These are phyloP conservation scores for Colletotrichum navitas DNA, from an alignment of 2,329 filamentous ascomycete genomes.

Conservation along the genomic window DNA sequence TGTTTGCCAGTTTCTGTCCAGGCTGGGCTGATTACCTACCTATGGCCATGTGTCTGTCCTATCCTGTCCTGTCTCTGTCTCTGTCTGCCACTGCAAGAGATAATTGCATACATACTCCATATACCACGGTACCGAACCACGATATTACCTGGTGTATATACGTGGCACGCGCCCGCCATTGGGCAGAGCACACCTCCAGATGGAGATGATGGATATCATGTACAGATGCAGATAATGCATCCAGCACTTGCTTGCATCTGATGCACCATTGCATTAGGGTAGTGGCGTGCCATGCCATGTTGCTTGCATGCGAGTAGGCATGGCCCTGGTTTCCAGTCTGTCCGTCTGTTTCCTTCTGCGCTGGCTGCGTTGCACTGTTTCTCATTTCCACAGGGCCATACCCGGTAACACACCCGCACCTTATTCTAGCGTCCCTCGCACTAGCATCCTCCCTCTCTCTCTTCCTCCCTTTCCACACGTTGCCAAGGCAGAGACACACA, in stretches of 20 bases:
- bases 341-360: constrained; percentile 7
- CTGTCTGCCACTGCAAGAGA: not conserved
- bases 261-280: constrained; percentile 9
- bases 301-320: constrained; percentile 3
- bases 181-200: constrained; percentile 19
- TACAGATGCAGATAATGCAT: constrained; percentile 30
- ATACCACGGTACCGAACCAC: not conserved
- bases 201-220: not conserved
- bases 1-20: constrained; percentile 13
- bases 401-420: constrained; percentile 13
- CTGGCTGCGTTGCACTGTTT: constrained; percentile 2
- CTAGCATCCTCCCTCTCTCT: not conserved
- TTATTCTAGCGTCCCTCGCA: constrained; percentile 16
- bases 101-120: not conserved
- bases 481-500: constrained; percentile 19
- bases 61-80: not conserved
- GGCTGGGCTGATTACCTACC: constrained; percentile 2
- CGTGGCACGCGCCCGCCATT: not conserved
- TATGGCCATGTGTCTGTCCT: not conserved
- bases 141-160: not conserved
- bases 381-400: constrained; percentile 15
- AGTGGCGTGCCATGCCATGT: not conserved
- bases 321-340: not conserved
- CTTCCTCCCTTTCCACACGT: constrained; percentile 1
- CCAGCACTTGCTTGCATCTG: constrained; percentile 21